Evolutionary conservation across 2,329 filamentous ascomycete species (phyloP), one percentile per base, ranked within the genome.

Genomic region (Penicillium sp.): DNA sequence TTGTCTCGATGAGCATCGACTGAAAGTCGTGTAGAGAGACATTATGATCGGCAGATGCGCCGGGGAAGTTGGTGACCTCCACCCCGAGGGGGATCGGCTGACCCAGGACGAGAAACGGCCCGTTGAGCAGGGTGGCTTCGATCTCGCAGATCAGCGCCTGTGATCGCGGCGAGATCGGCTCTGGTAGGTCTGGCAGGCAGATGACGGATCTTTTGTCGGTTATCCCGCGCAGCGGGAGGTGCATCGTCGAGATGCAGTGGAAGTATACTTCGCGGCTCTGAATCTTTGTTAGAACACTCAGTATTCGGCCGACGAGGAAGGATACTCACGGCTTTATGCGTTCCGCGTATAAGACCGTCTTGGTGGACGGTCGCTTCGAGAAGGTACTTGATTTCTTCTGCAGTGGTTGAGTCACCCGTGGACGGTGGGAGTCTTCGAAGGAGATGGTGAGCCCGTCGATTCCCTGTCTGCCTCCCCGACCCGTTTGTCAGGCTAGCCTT

Each of bases 1-100:
- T 69, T 6, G 50, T 66, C 53, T 69, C 67, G 5, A 68, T 44
- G 13, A 70, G 56, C 67, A 69, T 66, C 7, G 66, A 56, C 21
- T 70, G 68, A 21, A 70, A 69, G 29, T 64, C 62, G 29, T 60
- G 56, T 17, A 69, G 21, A 3, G 50, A 29, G 35, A 66, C 26
- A n/a, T 31, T 26, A 31, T 56, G 56, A 2, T 19, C 8, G 17
- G 46, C 21, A 11, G 4, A 11, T 9, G 7, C 8, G 7, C 49
- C 31, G 8, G 31, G 48, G 21, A 62, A 38, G 21, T 62, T 63
- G 0, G 51, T 62, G 5, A 70, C 15, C 8, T 60, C 38, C 15
- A 70, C 60, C 1, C n/a, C 46, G 6, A 69, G 54, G 9, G 67
- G 61, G 7, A 69, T 62, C 3, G 63, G 52, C 7, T 59, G 41